Evolutionary conservation across 140 eudicot genomes (phyloP), one percentile per base, ranked within the genome.

Genomic region (Erigeron philadelphicus): DNA sequence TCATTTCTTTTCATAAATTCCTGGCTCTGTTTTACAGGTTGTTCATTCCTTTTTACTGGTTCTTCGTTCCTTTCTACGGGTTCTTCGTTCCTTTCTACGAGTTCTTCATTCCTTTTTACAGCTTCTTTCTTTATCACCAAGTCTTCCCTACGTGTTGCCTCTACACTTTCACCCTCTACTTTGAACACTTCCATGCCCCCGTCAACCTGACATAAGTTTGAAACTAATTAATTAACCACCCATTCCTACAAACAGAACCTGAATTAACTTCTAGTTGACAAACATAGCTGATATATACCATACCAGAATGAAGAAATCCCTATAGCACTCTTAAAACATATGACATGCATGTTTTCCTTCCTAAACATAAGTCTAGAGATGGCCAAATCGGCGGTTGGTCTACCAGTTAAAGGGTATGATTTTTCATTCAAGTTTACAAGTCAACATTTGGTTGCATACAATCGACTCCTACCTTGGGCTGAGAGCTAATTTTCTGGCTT

Each of bases 171-270:
- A 45, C 44, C 75, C 17, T 62, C 65, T 58, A 69, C 61, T 74
- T 75, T 68, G 44, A 76, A 59, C 81, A 72, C 48, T 58, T 67
- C 72, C 56, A 81, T 66, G 21, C 78, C 78, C 58, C 79, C 75
- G 50, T 19, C 67, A 77, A 53, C 77, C 90, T 85, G 72, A 18
- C 72, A 76, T 18, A 35, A 61, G 43, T 61, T 67, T 9, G 6
- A 9, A 78, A 56, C 13, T 18, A 21, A 38, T 48, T 11, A 44
- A 47, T 38, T 12, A 64, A 54, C 65, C 46, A 62, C 59, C 23
- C 53, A 56, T 57, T 45, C 31, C 21, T 55, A 76, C 11, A 44
- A 17, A 19, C 21, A n/a, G 7, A 13, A 25, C 10, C n/a, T 2
- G 40, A 75, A 15, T 4, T 4, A 16, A 13, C 8, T 44, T 54